phyloP scores from a whole-genome alignment of 225 moss, liverwort and hornwort genomes.

The Bryum argenteum region DNA sequence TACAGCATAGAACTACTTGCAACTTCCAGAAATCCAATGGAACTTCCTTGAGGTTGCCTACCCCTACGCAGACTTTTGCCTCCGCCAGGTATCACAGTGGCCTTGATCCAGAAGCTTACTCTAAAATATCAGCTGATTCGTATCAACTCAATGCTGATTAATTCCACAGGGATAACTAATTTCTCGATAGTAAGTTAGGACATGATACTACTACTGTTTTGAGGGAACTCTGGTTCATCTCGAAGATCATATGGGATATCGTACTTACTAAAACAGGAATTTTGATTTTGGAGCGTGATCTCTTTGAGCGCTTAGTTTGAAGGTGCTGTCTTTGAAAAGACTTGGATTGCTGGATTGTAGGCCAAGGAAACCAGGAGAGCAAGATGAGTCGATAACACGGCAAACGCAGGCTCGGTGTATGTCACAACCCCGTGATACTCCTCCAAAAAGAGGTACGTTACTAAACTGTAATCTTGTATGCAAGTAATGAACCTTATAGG shows the following conservation, averaged over 20 bases:
- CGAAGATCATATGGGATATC: no score
- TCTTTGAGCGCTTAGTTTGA: neutral
- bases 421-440: constrained; percentile 77
- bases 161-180: neutral
- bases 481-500: neutral
- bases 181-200: no score
- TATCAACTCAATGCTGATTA: neutral
- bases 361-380: constrained; percentile 69
- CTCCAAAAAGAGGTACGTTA: constrained; percentile 81
- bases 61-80: constrained; percentile 68
- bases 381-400: constrained; percentile 55
- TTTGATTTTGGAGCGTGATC: neutral
- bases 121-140: neutral
- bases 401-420: constrained; percentile 67
- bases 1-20: constrained; percentile 55
- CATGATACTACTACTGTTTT: neutral
- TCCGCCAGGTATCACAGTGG: constrained; percentile 73
- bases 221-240: neutral
- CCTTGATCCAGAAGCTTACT: neutral
- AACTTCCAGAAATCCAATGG: constrained; percentile 55
- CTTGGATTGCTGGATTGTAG: constrained; percentile 43
- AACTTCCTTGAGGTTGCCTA: constrained; percentile 52
- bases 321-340: constrained; percentile 17
- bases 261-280: no score
- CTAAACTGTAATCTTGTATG: neutral